Percentiles rank a stretch among this genome's conserved stretches.
phyloP scores from a whole-genome alignment of 2,329 filamentous ascomycete species.

The Ophiostoma pallidulum region DNA sequence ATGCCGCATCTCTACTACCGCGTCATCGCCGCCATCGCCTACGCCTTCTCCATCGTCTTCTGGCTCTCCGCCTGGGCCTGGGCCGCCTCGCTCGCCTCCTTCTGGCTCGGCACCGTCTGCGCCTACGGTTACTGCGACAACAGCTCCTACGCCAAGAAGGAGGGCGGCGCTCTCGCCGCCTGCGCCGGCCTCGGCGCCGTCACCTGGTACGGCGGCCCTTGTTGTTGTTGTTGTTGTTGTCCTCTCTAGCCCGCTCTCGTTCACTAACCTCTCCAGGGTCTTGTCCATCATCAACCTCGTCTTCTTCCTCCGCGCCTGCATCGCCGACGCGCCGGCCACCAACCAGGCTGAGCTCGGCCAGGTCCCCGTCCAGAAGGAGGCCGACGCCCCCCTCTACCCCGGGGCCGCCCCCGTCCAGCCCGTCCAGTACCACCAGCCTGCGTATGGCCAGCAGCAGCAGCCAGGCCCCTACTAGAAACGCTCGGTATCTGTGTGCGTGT shows the following conservation, averaged over 20 bases:
- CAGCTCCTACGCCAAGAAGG: constrained; percentile 15
- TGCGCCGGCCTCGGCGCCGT: constrained; percentile 33
- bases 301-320: constrained; percentile 26
- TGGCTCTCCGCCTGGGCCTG: constrained; percentile 21
- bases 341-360: constrained; percentile 15
- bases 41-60: constrained; percentile 31
- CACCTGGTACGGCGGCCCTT: constrained; percentile 31
- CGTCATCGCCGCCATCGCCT: constrained; percentile 27
- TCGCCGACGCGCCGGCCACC: neutral
- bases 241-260: neutral
- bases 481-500: no score
- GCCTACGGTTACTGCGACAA: constrained; percentile 20
- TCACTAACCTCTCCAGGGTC: constrained; percentile 24
- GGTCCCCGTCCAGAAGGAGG: constrained; percentile 9
- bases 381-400: neutral
- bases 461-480: no score
- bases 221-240: neutral
- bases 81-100: constrained; percentile 10
- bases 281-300: constrained; percentile 29
- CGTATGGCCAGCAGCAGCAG: constrained; percentile 7
- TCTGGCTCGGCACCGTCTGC: constrained; percentile 31
- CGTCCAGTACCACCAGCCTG: constrained; percentile 8
- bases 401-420: neutral
- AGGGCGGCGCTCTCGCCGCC: constrained; percentile 29
- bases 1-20: constrained; percentile 30